These are phyloP conservation scores for Globisporangium iwayamae DNA, from an alignment of 352 stramenopile species.

Conservation along the genomic window DNA sequence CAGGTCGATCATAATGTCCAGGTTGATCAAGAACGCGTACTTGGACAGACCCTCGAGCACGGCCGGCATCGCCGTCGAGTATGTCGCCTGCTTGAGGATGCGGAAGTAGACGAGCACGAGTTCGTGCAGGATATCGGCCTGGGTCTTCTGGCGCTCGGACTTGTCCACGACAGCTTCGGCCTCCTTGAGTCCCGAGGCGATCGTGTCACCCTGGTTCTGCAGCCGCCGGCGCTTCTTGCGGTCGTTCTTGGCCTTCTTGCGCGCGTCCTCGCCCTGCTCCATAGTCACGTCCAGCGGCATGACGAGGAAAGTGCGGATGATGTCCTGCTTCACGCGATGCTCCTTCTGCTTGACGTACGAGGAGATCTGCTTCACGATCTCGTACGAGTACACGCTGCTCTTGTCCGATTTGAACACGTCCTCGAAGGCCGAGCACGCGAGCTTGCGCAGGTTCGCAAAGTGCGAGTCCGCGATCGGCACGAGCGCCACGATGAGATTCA, in stretches of 20 bases:
- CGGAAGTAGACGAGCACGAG: constrained; percentile 96
- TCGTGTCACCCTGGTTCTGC: constrained; percentile 73
- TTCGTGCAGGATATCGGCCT: constrained; percentile 93
- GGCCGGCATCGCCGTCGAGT: constrained; percentile 86
- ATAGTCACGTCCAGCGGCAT: constrained; percentile 86
- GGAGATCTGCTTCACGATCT: constrained; percentile 83
- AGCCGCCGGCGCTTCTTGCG: constrained; percentile 81
- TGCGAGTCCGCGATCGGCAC: constrained; percentile 75
- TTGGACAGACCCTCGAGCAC: constrained; percentile 93
- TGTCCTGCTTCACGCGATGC: constrained; percentile 69
- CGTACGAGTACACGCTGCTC: constrained; percentile 49
- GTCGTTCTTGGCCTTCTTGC: constrained; percentile 77
- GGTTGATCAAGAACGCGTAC: constrained; percentile 96
- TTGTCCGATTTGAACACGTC: constrained; percentile 78
- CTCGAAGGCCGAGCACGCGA: constrained; percentile 65
- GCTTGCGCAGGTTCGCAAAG: constrained; percentile 46
- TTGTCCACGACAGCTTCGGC: constrained; percentile 93
- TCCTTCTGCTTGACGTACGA: constrained; percentile 84
- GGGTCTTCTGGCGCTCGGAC: constrained; percentile 89
- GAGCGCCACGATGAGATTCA: constrained; percentile 80
- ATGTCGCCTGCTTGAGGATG: constrained; percentile 91
- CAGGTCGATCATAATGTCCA: constrained; percentile 97
- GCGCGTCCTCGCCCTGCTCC: constrained; percentile 75
- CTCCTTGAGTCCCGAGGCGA: constrained; percentile 93
- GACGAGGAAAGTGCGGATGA: constrained; percentile 70